Conservation (phyloP, 495 filamentous ascomycete species). For the Hyaloscypha hepaticicola region DNA sequence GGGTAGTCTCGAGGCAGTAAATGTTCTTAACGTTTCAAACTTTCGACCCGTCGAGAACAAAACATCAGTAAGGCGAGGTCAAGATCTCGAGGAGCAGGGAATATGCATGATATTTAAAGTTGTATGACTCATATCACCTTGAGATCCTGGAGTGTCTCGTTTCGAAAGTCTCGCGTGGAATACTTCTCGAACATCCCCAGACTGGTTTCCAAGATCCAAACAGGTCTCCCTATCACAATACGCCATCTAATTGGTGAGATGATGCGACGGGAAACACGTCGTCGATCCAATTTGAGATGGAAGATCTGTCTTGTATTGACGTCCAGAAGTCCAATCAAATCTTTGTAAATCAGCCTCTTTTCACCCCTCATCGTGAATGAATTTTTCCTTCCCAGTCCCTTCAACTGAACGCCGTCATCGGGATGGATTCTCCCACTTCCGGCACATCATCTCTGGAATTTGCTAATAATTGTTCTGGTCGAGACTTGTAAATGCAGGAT, state of each 20-base stretch:
- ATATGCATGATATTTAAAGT: neutral
- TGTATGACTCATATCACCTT: neutral
- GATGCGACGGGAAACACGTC: neutral
- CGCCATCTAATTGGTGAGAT: neutral
- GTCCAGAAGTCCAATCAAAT: neutral
- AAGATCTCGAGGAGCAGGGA: neutral
- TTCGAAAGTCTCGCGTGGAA: neutral
- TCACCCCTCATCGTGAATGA: neutral
- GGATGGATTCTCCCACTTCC: neutral
- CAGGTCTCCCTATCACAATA: neutral
- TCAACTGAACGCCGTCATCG: neutral
- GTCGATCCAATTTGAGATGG: neutral
- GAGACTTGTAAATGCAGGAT: neutral
- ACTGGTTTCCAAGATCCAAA: neutral
- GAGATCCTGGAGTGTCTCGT: neutral
- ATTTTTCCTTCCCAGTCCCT: neutral
- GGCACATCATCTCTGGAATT: neutral
- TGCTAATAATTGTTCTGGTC: neutral
- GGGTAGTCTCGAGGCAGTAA: neutral
- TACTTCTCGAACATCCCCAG: neutral
- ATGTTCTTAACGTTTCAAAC: neutral
- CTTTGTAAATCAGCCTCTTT: neutral
- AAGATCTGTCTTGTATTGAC: neutral
- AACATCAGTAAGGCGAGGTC: neutral
- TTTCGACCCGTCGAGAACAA: neutral